Evolutionary conservation across 1,284 basidiomycete species (phyloP), one percentile per base, ranked within the genome.

Genomic region (Ganoderma boninense): DNA sequence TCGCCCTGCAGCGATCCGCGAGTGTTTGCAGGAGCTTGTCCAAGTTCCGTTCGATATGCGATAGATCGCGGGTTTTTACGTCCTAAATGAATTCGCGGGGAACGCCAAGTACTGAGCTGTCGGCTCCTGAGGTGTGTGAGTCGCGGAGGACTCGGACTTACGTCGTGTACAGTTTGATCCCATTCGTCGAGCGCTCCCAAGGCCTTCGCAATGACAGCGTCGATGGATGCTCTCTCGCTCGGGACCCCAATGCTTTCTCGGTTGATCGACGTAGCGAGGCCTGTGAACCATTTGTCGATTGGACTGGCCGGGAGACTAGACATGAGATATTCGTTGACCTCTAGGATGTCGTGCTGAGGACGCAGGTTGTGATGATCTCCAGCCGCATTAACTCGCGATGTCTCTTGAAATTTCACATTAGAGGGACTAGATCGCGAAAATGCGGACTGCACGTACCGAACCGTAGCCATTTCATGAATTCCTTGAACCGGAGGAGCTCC

Each of bases 221-320:
- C 74, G 68, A 71, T 74, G 73, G 44, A 67, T 62, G 68, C 63
- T 44, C 43, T 69, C 60, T 61, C 67, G 52, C 38, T 57, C 38
- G 77, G 82, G 65, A 87, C 81, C 65, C 87, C 88, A 64, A 92
- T 79, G 76, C 91, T 88, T 71, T 82, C 81, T 60, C 86, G 83
- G 65, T 84, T 83, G 79, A 92, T 90, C 72, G 80, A 82, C 60
- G 93, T 90, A 64, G 84, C 80, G 60, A 87, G 87, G 35, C 92
- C 92, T 76, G 84, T 85, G 80, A 95, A 95, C 92, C 92, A 95
- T 73, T 85, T 86, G 82, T 95, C 93, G 80, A 95, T 88, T 64
- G 86, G 82, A 79, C 92, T 94, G 61, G 84, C 83, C 68, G 87
- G 83, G 62, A 95, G 86, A 63, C 93, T 92, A 60, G 88, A 87